Conservation (phyloP, 257 asterid genomes). For the Petrea volubilis region DNA sequence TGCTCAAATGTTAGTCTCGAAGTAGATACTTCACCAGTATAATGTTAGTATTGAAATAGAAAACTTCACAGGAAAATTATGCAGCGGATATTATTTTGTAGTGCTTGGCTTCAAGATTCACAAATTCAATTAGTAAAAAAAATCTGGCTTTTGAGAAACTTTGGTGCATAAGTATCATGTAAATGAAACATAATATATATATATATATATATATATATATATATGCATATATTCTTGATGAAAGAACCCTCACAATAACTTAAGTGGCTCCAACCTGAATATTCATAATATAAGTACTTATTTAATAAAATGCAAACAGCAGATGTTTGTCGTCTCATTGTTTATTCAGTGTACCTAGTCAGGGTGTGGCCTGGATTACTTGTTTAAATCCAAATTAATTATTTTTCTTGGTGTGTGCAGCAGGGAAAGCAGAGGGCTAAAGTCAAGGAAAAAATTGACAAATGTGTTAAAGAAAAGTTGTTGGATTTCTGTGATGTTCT, state of each 20-base stretch:
- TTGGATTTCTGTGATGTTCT: slow-evolving; percentile 84
- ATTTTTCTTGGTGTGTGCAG: slow-evolving; percentile 14
- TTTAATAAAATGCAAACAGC: not conserved
- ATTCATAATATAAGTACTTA: not conserved
- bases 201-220: too few relatives aligned
- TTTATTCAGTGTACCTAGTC: slow-evolving; percentile 5
- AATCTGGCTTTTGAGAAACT: not conserved
- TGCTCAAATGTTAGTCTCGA: slow-evolving; percentile 7
- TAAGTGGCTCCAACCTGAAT: not conserved
- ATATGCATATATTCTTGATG: too few relatives aligned
- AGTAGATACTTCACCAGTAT: not conserved
- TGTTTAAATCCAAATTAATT: slow-evolving; percentile 9
- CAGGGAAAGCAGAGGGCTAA: slow-evolving; percentile 80
- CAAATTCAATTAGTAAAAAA: not conserved
- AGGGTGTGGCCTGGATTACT: not conserved
- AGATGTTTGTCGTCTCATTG: slow-evolving; percentile 2
- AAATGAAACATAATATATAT: not conserved
- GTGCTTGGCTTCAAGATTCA: not conserved
- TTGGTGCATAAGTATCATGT: not conserved
- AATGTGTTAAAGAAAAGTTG: slow-evolving; percentile 81
- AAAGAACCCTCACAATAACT: not conserved
- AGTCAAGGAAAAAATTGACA: slow-evolving; percentile 78
- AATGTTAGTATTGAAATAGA: not conserved
- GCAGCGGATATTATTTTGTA: not conserved
- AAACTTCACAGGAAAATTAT: not conserved